Conservation (phyloP, 257 asterid species). For the Solanum sitiens region DNA sequence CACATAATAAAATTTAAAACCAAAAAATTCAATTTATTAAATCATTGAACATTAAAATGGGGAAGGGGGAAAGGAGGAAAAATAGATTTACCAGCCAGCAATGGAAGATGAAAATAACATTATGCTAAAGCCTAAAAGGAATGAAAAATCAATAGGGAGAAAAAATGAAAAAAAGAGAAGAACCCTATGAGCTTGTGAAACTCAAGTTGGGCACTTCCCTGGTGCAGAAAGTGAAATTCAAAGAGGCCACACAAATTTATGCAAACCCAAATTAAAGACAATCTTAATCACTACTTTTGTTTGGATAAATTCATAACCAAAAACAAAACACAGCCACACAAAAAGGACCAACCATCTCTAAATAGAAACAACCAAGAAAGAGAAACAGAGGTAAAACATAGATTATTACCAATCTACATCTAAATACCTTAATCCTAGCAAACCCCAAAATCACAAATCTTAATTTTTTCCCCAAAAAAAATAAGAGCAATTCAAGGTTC, state of each 20-base stretch:
- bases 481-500: neutral
- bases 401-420: neutral
- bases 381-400: neutral
- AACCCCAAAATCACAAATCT: neutral
- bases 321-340: neutral
- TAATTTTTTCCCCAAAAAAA: neutral
- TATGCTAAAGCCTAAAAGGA: neutral
- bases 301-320: neutral
- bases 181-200: neutral
- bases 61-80: neutral
- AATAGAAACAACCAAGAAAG: conserved; percentile 1
- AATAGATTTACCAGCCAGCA: neutral
- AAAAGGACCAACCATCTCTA: neutral
- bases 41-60: neutral
- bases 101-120: neutral
- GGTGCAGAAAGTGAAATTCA: neutral
- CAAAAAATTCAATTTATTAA: neutral
- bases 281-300: neutral
- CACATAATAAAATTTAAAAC: neutral
- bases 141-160: neutral
- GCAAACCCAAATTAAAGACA: neutral
- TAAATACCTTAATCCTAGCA: neutral
- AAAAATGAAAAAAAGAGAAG: neutral
- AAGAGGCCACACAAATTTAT: neutral
- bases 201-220: neutral